Conservation (phyloP, 2,329 filamentous ascomycete genomes). For the Colletotrichum sp. region DNA sequence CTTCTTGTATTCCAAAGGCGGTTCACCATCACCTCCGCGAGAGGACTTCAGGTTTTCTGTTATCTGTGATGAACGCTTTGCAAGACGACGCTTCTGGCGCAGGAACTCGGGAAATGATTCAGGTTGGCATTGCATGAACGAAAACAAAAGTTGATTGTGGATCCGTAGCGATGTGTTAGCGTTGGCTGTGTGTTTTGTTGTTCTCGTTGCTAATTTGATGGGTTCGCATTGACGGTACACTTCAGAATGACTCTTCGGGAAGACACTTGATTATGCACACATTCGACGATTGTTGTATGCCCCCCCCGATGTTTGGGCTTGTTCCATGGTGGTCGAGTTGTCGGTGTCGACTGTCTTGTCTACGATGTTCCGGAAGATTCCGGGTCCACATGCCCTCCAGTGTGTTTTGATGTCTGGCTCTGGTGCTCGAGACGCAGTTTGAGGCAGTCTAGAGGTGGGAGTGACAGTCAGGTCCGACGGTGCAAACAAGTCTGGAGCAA, state of each 20-base stretch:
- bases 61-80: not conserved
- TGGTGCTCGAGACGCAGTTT: not conserved
- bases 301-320: not conserved
- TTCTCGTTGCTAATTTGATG: not conserved
- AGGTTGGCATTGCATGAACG: not conserved
- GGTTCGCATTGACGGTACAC: not conserved
- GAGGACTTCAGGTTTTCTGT: too few species aligned
- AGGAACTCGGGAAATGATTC: not conserved
- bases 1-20: too few species aligned
- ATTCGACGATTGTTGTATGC: not conserved
- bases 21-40: too few species aligned
- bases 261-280: not conserved
- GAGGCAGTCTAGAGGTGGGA: not conserved
- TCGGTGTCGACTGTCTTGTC: not conserved
- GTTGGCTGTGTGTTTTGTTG: not conserved
- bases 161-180: not conserved
- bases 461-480: not conserved
- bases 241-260: not conserved
- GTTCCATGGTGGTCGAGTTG: not conserved
- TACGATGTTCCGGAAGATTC: not conserved
- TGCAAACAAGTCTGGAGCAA: not conserved
- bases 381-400: not conserved
- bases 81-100: not conserved
- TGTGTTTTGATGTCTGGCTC: not conserved
- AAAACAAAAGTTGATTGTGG: not conserved